phyloP scores from a whole-genome alignment of 306 rosid species.

The Vigna nakashimae region DNA sequence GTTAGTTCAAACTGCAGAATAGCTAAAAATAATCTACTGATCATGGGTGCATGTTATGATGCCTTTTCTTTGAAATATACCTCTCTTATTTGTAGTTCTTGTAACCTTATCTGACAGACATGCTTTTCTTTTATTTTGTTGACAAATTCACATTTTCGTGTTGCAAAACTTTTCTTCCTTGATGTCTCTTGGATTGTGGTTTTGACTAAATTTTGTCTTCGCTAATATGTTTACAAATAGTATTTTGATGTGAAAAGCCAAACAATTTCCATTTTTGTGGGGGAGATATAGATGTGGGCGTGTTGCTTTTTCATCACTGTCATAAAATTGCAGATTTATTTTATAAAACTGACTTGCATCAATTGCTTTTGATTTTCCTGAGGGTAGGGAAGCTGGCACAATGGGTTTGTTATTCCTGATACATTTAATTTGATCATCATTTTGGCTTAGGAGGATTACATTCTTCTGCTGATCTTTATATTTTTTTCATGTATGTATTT shows the following conservation, averaged over 20 bases:
- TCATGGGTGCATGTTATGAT: slow-evolving; percentile 2
- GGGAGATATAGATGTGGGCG: background rate
- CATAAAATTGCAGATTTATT: no score
- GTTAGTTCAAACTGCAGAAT: slow-evolving; percentile 19
- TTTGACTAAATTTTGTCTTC: background rate
- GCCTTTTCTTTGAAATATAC: background rate
- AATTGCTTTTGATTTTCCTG: no score
- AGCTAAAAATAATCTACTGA: slow-evolving; percentile 2
- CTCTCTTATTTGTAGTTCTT: background rate
- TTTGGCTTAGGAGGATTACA: no score
- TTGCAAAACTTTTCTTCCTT: background rate
- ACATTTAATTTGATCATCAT: no score
- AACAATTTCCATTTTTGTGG: background rate
- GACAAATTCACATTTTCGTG: background rate
- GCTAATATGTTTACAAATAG: background rate
- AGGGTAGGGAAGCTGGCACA: no score
- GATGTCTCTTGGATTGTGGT: background rate
- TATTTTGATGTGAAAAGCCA: background rate
- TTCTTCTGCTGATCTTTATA: no score
- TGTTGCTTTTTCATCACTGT: no score
- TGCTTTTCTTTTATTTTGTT: background rate
- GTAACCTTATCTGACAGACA: slow-evolving; percentile 13
- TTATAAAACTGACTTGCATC: no score
- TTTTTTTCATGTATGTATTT: no score
- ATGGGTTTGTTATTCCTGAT: no score